Evolutionary conservation across 352 stramenopile genomes (phyloP).

Genomic region (Pythium oligandrum): DNA sequence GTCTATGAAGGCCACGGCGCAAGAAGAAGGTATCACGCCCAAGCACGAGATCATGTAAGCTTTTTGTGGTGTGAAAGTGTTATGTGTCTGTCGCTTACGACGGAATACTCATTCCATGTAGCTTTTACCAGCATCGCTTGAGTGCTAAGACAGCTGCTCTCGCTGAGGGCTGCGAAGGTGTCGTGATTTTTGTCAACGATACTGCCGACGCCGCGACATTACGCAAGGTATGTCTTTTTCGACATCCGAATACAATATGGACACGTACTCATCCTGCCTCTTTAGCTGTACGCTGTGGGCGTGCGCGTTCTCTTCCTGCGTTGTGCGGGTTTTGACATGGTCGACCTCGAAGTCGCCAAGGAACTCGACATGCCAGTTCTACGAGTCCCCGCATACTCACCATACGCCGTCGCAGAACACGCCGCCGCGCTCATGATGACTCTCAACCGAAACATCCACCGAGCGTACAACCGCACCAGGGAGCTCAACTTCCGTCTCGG

Average conservation of each 20-base stretch:
- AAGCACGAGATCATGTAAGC: constrained; percentile 45
- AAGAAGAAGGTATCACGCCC: constrained; percentile 35
- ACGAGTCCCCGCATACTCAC: constrained; percentile 73
- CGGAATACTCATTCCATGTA: constrained; percentile 8
- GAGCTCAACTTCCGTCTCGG: constrained; percentile 74
- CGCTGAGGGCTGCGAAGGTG: constrained; percentile 47
- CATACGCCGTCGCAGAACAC: constrained; percentile 76
- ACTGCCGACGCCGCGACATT: constrained; percentile 56
- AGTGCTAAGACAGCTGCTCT: constrained; percentile 44
- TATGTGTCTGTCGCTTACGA: constrained; percentile 1
- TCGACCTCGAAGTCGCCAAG: constrained; percentile 54
- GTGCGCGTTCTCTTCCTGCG: constrained; percentile 72
- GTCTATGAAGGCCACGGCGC: constrained; percentile 39
- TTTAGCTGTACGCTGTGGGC: constrained; percentile 39
- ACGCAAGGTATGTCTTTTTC: constrained; percentile 19
- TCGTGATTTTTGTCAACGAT: constrained; percentile 88
- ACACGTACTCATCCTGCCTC: not conserved
- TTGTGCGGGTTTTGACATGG: constrained; percentile 78
- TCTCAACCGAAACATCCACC: constrained; percentile 77
- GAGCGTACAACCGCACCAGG: constrained; percentile 66
- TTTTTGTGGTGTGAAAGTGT: constrained; percentile 18
- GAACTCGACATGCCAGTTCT: constrained; percentile 56
- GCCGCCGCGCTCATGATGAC: constrained; percentile 72
- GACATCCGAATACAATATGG: constrained; percentile 24
- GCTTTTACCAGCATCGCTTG: constrained; percentile 53